Percentiles rank a stretch among this genome's conserved stretches.
Evolutionary conservation across 2,329 filamentous ascomycete species (phyloP).

Genomic region (Penicillium sp.): DNA sequence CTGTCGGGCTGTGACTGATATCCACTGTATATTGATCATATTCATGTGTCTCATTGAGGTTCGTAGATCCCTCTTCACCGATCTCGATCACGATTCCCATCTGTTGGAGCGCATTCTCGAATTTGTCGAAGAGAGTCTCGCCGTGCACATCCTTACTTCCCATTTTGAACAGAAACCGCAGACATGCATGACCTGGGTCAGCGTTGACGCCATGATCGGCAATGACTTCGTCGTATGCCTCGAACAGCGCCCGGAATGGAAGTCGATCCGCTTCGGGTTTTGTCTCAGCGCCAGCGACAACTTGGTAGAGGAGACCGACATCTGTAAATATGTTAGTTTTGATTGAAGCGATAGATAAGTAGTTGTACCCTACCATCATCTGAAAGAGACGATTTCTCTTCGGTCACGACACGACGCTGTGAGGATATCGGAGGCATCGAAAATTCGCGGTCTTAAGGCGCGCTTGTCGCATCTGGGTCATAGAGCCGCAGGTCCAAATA

Average conservation of each 20-base stretch:
- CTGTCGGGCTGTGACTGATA: slow-evolving; percentile 20
- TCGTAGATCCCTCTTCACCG: slow-evolving; percentile 44
- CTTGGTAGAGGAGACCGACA: slow-evolving; percentile 73
- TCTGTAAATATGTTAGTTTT: slow-evolving; percentile 52
- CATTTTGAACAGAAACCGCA: slow-evolving; percentile 76
- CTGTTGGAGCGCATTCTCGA: slow-evolving; percentile 64
- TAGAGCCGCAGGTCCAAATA: slow-evolving; percentile 40
- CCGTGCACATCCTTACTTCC: slow-evolving; percentile 59
- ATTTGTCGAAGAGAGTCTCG: slow-evolving; percentile 65
- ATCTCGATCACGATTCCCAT: slow-evolving; percentile 73
- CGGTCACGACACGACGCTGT: slow-evolving; percentile 42
- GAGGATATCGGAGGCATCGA: slow-evolving; percentile 51
- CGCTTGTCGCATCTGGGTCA: slow-evolving; percentile 45
- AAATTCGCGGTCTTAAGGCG: slow-evolving; percentile 47
- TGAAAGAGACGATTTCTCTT: slow-evolving; percentile 52
- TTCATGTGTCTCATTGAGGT: slow-evolving; percentile 34
- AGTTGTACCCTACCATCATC: slow-evolving; percentile 55
- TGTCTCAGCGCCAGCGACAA: slow-evolving; percentile 69
- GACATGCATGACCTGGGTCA: slow-evolving; percentile 72
- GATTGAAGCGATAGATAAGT: not conserved
- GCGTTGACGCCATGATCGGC: slow-evolving; percentile 66
- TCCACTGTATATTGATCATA: slow-evolving; percentile 29
- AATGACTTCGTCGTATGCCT: slow-evolving; percentile 76
- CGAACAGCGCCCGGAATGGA: slow-evolving; percentile 75
- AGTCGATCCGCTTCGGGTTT: slow-evolving; percentile 63